Conservation (phyloP, 176 grass and related monocot genomes). For the Oryza brachyantha region DNA sequence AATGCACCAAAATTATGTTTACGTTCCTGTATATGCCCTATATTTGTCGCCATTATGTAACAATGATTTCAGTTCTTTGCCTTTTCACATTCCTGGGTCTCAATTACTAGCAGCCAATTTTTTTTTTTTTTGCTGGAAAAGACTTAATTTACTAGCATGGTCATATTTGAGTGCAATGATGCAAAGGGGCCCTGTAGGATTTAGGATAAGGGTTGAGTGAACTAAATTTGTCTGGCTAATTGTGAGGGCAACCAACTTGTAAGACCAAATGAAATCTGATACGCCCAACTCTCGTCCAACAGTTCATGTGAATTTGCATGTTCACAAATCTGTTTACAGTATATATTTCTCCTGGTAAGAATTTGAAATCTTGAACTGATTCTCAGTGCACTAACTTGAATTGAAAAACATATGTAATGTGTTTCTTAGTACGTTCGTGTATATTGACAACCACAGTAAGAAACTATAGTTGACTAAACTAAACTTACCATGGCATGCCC, state of each 20-base stretch:
- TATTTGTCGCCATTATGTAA: not conserved
- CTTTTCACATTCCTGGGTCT: constrained; percentile 6
- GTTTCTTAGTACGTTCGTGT: not conserved
- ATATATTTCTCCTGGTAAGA: not conserved
- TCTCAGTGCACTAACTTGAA: not conserved
- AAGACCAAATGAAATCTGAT: too few relatives aligned
- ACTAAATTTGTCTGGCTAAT: not conserved
- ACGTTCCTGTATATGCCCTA: not conserved
- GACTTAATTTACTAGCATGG: not conserved
- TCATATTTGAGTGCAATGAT: not conserved
- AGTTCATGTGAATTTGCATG: constrained; percentile 7
- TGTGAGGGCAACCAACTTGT: not conserved
- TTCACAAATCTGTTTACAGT: not conserved
- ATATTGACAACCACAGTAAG: not conserved
- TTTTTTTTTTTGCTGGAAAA: not conserved
- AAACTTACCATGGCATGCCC: constrained; percentile 9
- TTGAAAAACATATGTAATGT: not conserved
- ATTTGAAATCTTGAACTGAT: not conserved
- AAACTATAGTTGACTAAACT: constrained; percentile 3
- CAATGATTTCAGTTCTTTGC: not conserved
- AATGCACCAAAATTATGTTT: constrained; percentile 17
- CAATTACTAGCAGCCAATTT: not conserved
- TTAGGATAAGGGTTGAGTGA: not conserved
- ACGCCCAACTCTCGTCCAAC: too few relatives aligned
- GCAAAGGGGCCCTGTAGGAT: not conserved